Percentiles rank a stretch among this genome's conserved stretches.
phyloP scores from a whole-genome alignment of 352 stramenopile species.

The Phytophthora lateralis region DNA sequence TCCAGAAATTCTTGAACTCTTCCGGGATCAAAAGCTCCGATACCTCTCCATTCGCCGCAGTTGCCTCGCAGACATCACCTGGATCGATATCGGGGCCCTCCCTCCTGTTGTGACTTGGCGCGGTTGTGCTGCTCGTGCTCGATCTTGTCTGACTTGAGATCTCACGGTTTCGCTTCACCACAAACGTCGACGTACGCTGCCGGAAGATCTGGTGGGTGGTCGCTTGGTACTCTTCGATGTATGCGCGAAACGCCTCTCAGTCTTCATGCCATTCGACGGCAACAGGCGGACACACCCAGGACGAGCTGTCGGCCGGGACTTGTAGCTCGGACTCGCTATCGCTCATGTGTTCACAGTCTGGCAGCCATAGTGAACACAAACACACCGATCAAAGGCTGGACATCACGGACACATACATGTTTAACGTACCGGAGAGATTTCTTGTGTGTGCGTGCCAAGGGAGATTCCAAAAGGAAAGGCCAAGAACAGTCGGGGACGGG shows the following conservation, averaged over 20 bases:
- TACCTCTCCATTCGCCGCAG: not conserved
- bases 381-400: not conserved
- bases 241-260: conserved; percentile 2
- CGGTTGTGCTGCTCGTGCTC: no score
- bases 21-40: not conserved
- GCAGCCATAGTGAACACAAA: not conserved
- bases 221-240: conserved; percentile 5
- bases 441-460: not conserved
- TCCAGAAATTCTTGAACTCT: conserved; percentile 17
- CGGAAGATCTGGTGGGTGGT: conserved; percentile 4
- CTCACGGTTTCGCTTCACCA: not conserved
- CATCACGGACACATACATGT: not conserved
- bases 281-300: not conserved
- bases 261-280: conserved; percentile 5
- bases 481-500: not conserved
- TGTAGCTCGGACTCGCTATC: conserved; percentile 10
- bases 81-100: not conserved
- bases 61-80: not conserved
- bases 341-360: conserved; percentile 1
- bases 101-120: no score
- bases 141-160: not conserved
- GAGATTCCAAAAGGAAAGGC: not conserved
- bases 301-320: not conserved
- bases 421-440: not conserved
- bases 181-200: conserved; percentile 1